phyloP scores from a whole-genome alignment of 2,329 filamentous ascomycete species.

The Mariannaea elegans region DNA sequence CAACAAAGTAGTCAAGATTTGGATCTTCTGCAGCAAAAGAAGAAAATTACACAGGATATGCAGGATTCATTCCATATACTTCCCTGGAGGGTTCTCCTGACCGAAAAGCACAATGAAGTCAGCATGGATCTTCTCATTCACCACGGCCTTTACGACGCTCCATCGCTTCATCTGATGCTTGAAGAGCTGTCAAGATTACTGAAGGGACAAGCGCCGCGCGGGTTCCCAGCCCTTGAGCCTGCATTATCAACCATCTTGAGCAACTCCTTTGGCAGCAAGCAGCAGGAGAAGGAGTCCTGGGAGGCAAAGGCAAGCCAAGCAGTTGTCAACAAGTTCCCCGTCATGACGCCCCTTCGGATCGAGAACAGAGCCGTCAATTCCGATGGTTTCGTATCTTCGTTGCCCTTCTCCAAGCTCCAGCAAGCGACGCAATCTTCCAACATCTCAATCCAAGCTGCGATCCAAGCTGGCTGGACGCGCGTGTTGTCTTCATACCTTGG shows the following conservation, averaged over 20 bases:
- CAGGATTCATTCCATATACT: slow-evolving; percentile 59
- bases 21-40: slow-evolving; percentile 50
- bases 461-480: slow-evolving; percentile 81
- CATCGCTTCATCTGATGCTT: slow-evolving; percentile 74
- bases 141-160: slow-evolving; percentile 87
- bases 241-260: slow-evolving; percentile 55
- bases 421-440: slow-evolving; percentile 62
- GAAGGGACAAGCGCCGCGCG: slow-evolving; percentile 19
- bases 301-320: slow-evolving; percentile 58
- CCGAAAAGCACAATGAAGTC: slow-evolving; percentile 36
- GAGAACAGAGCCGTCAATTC: slow-evolving; percentile 44
- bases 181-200: slow-evolving; percentile 58
- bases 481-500: slow-evolving; percentile 81
- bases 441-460: slow-evolving; percentile 79
- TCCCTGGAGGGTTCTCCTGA: slow-evolving; percentile 70
- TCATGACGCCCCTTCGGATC: slow-evolving; percentile 71
- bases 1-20: slow-evolving; percentile 31
- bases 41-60: slow-evolving; percentile 43
- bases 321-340: slow-evolving; percentile 77
- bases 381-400: slow-evolving; percentile 47
- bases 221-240: slow-evolving; percentile 40
- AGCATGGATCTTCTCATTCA: slow-evolving; percentile 66
- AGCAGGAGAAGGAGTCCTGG: slow-evolving; percentile 69
- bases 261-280: slow-evolving; percentile 38
- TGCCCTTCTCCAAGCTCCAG: slow-evolving; percentile 60